Evolutionary conservation across 257 asterid genomes (phyloP), one percentile per base, ranked within the genome.

Genomic region (Przewalskia tangutica): DNA sequence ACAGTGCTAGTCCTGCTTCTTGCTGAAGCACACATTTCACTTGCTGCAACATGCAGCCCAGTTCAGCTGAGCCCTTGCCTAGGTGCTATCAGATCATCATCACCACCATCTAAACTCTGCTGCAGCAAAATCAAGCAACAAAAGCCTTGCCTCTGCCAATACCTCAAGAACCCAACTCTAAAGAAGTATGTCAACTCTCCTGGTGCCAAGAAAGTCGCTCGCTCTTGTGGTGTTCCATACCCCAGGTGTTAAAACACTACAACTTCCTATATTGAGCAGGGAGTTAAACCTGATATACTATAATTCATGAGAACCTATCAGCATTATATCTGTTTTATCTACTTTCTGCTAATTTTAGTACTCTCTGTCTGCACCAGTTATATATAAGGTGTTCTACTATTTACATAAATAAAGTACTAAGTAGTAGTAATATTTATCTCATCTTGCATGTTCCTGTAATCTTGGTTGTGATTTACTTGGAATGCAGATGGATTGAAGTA

Each of bases 61-160:
- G 27, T 10, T 16, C 76, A 76, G 62, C 84, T 85, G 6, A 59
- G 34, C 11, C 80, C 86, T n/a, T 88, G 90, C 62, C 14, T 50
- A 2, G 70, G 42, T n/a, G 87, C 88, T n/a, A 83, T 87, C 55
- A 11, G 66, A 14, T 36, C 85, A 27, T 56, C 82, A 4, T 3
- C 82, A 14, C 23, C 56, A 34, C 90, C 89, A 13, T 9, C 82
- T 9, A 2, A 60, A 10, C 80, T 58, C 8, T 88, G 90, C 86
- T 88, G 90, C 86, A 5, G 40, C 58, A 85, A 81, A 23, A 54
- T 88, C 42, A 84, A 51, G 6, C 53, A 58, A 48, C 89, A 88
- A 64, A 67, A 76, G 66, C 82, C 86, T 44, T 88, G 89, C 67
- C 80, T 84, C 18, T 88, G 90, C 81, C 78, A 68, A 62, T 85